Conservation (phyloP, 129 eudicot species). For the Tanacetum coccineum region DNA sequence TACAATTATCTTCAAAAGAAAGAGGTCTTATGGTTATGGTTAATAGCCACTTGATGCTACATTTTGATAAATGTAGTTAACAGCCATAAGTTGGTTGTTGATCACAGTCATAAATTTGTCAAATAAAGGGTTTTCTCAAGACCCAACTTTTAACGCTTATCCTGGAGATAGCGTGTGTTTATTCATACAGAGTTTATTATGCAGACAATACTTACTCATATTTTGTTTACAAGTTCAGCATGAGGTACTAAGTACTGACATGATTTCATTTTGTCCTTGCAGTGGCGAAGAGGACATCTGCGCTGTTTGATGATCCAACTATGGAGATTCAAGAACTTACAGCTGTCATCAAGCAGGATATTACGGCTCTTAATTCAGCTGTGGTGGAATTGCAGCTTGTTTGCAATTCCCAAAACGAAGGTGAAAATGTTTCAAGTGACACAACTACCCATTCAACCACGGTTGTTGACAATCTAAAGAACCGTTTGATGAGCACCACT, state of each 20-base stretch:
- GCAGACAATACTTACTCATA: neutral
- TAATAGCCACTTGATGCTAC: too few relatives aligned
- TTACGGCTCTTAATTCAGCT: slow-evolving; percentile 16
- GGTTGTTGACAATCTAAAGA: slow-evolving; percentile 81
- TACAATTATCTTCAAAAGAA: too few relatives aligned
- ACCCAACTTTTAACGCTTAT: too few relatives aligned
- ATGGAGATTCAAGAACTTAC: slow-evolving; percentile 17
- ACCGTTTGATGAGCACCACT: slow-evolving; percentile 84
- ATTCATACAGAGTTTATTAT: neutral
- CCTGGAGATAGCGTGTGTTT: too few relatives aligned
- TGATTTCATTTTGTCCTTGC: neutral
- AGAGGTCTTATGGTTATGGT: too few relatives aligned
- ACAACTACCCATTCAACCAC: slow-evolving; percentile 15
- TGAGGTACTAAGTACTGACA: neutral
- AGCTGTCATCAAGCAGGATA: slow-evolving; percentile 17
- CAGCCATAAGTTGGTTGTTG: too few relatives aligned
- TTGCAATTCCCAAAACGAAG: slow-evolving; percentile 17
- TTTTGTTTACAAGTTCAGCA: slow-evolving; percentile 3
- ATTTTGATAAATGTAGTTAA: too few relatives aligned
- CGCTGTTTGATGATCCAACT: slow-evolving; percentile 12
- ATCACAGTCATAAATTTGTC: too few relatives aligned
- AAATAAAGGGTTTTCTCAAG: too few relatives aligned
- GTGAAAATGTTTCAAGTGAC: slow-evolving; percentile 19
- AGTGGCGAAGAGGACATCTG: slow-evolving; percentile 14
- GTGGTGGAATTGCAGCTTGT: slow-evolving; percentile 20